Percentiles rank a stretch among this genome's conserved stretches.
phyloP scores from a whole-genome alignment of 108 stramenopile genomes.

The Cyclotella atomus region DNA sequence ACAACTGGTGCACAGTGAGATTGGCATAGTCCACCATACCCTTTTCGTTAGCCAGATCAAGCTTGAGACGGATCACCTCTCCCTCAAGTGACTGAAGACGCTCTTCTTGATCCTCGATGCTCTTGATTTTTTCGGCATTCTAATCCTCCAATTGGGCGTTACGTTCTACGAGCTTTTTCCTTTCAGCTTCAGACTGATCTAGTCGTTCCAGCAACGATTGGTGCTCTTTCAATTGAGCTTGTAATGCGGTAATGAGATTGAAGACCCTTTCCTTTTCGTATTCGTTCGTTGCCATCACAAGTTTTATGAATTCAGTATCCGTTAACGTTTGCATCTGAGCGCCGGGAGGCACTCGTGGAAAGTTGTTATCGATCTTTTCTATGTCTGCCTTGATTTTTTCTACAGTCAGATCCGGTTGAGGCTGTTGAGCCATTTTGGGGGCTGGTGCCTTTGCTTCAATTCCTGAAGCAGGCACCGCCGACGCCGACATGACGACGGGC shows the following conservation, averaged over 20 bases:
- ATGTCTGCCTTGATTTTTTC: background rate
- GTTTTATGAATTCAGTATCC: background rate
- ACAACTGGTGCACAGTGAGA: background rate
- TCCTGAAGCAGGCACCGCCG: background rate
- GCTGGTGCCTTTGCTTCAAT: too few relatives aligned
- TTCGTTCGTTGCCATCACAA: background rate
- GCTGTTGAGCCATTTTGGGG: background rate
- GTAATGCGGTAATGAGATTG: background rate
- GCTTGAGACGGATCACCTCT: slow-evolving; percentile 1
- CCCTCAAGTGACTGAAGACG: background rate
- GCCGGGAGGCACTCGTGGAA: background rate
- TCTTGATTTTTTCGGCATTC: background rate
- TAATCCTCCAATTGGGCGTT: background rate
- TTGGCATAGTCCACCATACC: background rate
- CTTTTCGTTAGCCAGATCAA: slow-evolving; percentile 12
- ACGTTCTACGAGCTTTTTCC: background rate
- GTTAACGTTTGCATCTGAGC: background rate
- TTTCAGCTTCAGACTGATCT: background rate
- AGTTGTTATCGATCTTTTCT: background rate
- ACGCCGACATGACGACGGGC: background rate
- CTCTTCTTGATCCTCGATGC: background rate
- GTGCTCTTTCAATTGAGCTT: slow-evolving; percentile 7
- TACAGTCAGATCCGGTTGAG: background rate
- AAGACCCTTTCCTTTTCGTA: slow-evolving; percentile 9
- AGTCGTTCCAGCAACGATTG: background rate